Base-by-base conservation (phyloP, 768 basidiomycete genomes). In the Cystobasidium tubakii region DNA sequence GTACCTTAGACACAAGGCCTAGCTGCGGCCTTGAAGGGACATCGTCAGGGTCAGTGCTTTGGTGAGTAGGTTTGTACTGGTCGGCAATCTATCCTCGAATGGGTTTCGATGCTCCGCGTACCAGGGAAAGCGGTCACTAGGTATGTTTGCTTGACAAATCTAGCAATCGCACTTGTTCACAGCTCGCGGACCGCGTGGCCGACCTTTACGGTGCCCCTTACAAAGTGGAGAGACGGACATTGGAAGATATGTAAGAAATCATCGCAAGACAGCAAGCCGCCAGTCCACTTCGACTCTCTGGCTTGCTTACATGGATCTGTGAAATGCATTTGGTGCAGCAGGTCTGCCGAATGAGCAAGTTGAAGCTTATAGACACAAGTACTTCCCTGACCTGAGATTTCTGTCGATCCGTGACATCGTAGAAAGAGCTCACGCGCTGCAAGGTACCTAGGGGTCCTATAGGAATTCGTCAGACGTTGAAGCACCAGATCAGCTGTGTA, bases 241-340 rank as follows among this genome's bases (percentile, higher is more conserved):
- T 54, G 53, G 53, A 54, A 54, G 53, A 54, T 54, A 54, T 54
- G n/a, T 4, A 54, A 10, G 21, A n/a, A 19, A 29, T n/a, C 21
- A 54, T 54, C 53, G 53, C 53, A n/a, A 29, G 27, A 29, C 7
- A 54, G 21, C 7, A 54, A 54, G 27, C 53, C n/a, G 53, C 53
- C 10, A 4, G 21, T 54, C 53, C 53, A 54, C 53, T 29, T 29
- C 21, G 21, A n/a, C 21, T 4, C 27, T 54, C 4, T 54, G 53
- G 53, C 53, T 54, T 6, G 53, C 53, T 54, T 54, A 54, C 21
- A 54, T 54, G 53, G 53, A 54, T 29, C 21, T n/a, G 21, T 54
- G 53, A 19, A 54, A 54, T 54, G 53, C 53, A 10, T 7, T 54
- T 54, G 53, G 53, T 29, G 53, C 53, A 54, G 53, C 53, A n/a